phyloP scores from a whole-genome alignment of 2,329 filamentous ascomycete genomes.

The Beauveria australis region DNA sequence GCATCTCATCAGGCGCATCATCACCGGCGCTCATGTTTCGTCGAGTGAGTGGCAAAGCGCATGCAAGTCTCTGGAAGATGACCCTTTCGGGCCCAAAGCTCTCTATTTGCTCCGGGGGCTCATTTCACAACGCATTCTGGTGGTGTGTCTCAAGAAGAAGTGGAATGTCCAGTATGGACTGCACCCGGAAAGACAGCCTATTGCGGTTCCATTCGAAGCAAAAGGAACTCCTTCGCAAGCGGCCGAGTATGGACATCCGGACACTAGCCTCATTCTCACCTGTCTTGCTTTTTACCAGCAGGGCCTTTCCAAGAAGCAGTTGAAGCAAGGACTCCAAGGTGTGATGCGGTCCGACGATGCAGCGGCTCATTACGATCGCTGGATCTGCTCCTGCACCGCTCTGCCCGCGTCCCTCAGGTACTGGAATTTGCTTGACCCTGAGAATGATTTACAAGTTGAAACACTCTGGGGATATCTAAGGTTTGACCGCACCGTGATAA shows the following conservation, averaged over 20 bases:
- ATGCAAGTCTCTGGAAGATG: slow-evolving; percentile 21
- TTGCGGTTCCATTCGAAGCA: slow-evolving; percentile 59
- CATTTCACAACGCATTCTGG: slow-evolving; percentile 49
- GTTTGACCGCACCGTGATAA: slow-evolving; percentile 40
- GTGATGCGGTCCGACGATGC: slow-evolving; percentile 50
- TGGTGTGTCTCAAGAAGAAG: slow-evolving; percentile 51
- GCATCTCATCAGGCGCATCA: not conserved
- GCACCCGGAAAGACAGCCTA: slow-evolving; percentile 43
- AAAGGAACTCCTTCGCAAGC: slow-evolving; percentile 56
- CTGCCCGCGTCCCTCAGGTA: slow-evolving; percentile 39
- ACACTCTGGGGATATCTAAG: slow-evolving; percentile 44
- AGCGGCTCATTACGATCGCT: slow-evolving; percentile 44
- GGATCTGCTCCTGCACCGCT: slow-evolving; percentile 29
- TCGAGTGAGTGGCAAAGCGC: not conserved
- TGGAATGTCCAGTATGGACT: slow-evolving; percentile 62
- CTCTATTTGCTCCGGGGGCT: slow-evolving; percentile 56
- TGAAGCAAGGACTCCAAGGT: slow-evolving; percentile 39
- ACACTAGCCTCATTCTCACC: slow-evolving; percentile 58
- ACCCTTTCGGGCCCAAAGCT: slow-evolving; percentile 22
- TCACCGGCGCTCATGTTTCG: not conserved
- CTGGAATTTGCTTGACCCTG: slow-evolving; percentile 51
- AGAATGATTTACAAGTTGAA: slow-evolving; percentile 42
- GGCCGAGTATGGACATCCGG: slow-evolving; percentile 60
- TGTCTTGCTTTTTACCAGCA: slow-evolving; percentile 60
- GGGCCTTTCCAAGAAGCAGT: slow-evolving; percentile 42